Evolutionary conservation across 1,284 basidiomycete species (phyloP), one percentile per base, ranked within the genome.

Genomic region (Cystobasidiaceae sp.): DNA sequence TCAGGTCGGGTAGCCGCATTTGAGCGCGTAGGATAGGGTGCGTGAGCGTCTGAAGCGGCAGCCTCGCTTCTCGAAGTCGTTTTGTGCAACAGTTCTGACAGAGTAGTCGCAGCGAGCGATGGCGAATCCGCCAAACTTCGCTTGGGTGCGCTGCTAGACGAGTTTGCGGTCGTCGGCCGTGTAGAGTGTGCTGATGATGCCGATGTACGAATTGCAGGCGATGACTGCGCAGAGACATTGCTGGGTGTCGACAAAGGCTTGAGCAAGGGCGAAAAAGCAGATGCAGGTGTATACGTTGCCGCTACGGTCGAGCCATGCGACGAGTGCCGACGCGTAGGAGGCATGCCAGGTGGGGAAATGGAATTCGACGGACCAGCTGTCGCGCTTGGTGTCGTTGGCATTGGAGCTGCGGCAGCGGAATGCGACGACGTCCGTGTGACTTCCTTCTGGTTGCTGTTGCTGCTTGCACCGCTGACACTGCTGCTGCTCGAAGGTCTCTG

Each of bases 361-460:
- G 45, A 13, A 13, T 17, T n/a, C 13, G 1, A 1, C 45, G 23
- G 13, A 11, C n/a, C 45, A 19, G 45, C 27, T 46, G 45, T 46
- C 37, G 37, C 11, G 11, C 37, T 46, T 17, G 13, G 45, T 17
- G 45, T 17, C 27, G 45, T 2, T 46, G 13, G 11, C 11, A 23
- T 46, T 17, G 45, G 13, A 13, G 23, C 13, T 46, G 45, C n/a
- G 6, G 23, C 13, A n/a, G 45, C 45, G 45, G n/a, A 25, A 13
- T 13, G 4, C 6, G 25, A 43, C 11, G 25, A 23, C 6, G 25
- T 4, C 7, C 23, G 45, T 56, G 37, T 15, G 54, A 56, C 28
- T 27, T 44, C 44, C n/a, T 56, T 56, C 23, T 56, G 54, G 17
- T 56, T 30, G 0, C 60, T 50, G 45, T 62, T 62, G 2, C 51